These are phyloP conservation scores for Eucalyptus regnans DNA, from an alignment of 345 rosid species.

Conservation along the genomic window DNA sequence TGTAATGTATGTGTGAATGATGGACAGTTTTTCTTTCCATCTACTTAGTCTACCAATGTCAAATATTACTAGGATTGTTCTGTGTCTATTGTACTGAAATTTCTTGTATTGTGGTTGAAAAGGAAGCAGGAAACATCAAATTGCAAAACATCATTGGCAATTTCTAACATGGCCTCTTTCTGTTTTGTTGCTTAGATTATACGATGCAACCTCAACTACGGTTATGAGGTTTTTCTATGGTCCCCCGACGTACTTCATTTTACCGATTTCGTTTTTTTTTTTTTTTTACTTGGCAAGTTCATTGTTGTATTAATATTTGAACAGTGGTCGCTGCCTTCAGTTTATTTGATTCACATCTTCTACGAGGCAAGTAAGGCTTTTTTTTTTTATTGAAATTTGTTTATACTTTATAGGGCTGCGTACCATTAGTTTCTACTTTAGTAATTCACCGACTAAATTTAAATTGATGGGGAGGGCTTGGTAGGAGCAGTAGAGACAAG, in stretches of 20 bases:
- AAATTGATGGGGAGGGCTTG: neutral
- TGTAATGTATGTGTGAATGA: neutral
- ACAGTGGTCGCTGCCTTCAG: neutral
- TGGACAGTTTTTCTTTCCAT: neutral
- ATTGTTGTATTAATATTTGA: neutral
- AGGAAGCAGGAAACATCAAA: neutral
- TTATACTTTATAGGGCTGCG: neutral
- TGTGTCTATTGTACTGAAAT: neutral
- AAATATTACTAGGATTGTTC: neutral
- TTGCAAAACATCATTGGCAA: neutral
- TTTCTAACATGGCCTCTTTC: neutral
- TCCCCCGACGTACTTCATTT: neutral
- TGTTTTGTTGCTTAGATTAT: accelerated
- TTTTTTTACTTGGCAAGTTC: neutral
- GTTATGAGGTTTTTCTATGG: neutral
- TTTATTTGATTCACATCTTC: neutral
- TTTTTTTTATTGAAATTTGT: neutral
- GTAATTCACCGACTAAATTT: neutral
- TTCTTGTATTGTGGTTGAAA: neutral
- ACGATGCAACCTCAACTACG: neutral
- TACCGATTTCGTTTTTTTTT: neutral
- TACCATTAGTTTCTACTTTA: neutral
- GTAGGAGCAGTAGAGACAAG: neutral
- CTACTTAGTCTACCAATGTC: neutral
- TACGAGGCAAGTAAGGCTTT: neutral